Evolutionary conservation across 208 protist genomes (phyloP).

Genomic region (Trypanosoma avium): DNA sequence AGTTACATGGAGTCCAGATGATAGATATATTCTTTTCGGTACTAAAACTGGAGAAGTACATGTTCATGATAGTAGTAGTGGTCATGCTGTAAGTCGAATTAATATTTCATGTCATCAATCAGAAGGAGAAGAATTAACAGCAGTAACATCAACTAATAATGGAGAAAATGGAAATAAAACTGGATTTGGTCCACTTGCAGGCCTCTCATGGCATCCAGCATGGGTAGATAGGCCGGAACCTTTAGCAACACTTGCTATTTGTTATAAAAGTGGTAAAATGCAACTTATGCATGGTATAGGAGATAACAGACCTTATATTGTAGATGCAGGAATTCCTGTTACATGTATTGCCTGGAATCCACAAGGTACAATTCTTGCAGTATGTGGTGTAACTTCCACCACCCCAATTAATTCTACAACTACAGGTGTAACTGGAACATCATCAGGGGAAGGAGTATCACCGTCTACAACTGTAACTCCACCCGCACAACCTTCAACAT

Average conservation of each 20-base stretch:
- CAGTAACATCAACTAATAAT: too few species aligned
- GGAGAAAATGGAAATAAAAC: too few species aligned
- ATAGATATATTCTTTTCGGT: constrained; percentile 90
- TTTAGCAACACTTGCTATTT: constrained; percentile 84
- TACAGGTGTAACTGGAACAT: constrained; percentile 1
- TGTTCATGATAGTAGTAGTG: constrained; percentile 84
- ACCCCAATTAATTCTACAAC: constrained; percentile 9
- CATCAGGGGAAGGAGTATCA: not conserved
- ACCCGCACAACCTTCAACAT: too few species aligned
- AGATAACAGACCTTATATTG: constrained; percentile 86
- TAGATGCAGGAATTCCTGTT: constrained; percentile 88
- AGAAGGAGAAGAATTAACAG: too few species aligned
- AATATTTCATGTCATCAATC: constrained; percentile 58
- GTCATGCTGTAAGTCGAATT: constrained; percentile 79
- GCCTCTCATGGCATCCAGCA: constrained; percentile 85
- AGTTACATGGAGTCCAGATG: constrained; percentile 96
- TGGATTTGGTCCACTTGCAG: constrained; percentile 40
- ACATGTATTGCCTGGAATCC: constrained; percentile 91
- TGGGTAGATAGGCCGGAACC: constrained; percentile 81
- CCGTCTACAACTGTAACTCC: too few species aligned
- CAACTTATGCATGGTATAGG: constrained; percentile 92
- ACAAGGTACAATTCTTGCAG: constrained; percentile 91
- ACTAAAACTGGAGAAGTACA: constrained; percentile 85
- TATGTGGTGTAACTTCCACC: constrained; percentile 66
- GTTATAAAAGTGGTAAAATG: constrained; percentile 86